Conservation (phyloP, 2,329 filamentous ascomycete species). For the Dothideomycetes sp. region DNA sequence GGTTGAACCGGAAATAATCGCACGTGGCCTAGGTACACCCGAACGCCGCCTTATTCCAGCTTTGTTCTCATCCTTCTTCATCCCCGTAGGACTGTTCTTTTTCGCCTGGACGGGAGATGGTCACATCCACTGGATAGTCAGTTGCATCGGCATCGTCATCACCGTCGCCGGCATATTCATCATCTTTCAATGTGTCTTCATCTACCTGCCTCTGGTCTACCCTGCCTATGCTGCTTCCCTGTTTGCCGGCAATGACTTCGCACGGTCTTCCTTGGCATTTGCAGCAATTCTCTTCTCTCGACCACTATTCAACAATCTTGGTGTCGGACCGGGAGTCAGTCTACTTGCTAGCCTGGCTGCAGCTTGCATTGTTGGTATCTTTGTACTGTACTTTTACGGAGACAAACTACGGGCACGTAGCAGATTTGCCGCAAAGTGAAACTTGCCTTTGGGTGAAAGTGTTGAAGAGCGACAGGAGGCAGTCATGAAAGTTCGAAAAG, state of each 20-base stretch:
- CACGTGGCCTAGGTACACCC: constrained; percentile 16
- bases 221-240: constrained; percentile 41
- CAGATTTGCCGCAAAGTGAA: constrained; percentile 12
- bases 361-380: constrained; percentile 32
- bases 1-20: constrained; percentile 15
- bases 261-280: constrained; percentile 46
- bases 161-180: constrained; percentile 27
- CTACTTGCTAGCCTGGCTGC: constrained; percentile 39
- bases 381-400: constrained; percentile 47
- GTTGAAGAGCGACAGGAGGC: constrained; percentile 15
- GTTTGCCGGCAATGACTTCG: constrained; percentile 51
- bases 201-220: constrained; percentile 27
- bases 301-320: constrained; percentile 48
- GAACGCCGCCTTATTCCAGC: constrained; percentile 23
- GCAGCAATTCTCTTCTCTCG: constrained; percentile 48
- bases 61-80: constrained; percentile 18
- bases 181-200: constrained; percentile 30
- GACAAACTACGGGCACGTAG: constrained; percentile 33
- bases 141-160: constrained; percentile 29
- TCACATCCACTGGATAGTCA: constrained; percentile 27
- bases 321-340: constrained; percentile 45
- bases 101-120: constrained; percentile 23
- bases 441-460: too few relatives aligned
- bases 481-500: not conserved
- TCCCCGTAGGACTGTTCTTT: constrained; percentile 22